Evolutionary conservation across 306 rosid species (phyloP), one percentile per base, ranked within the genome.

Genomic region (Trifolium dubium): DNA sequence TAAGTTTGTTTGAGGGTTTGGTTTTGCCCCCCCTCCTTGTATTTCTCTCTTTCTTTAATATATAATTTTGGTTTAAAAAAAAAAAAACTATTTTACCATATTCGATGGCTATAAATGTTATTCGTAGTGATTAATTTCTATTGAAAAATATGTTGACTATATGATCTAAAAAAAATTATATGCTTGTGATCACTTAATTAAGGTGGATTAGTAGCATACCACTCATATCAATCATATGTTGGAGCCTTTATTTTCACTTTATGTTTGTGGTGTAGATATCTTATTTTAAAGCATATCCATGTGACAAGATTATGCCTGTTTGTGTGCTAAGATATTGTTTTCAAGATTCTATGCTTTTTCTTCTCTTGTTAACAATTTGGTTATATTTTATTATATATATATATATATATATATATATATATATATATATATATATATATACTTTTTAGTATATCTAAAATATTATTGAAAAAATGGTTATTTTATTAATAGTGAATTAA

Each of bases 201-300:
- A 50, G 23, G 1, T 15, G 56, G 8, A 50, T 6, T 50, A 15
- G 11, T 15, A 15, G 3, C 2, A 6, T 50, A 50, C 11, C 28
- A 50, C 56, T 50, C 23, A 8, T 8, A 50, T 18, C 56, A 50
- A 50, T 5, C 56, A 15, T 8, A 50, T 17, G 28, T 15, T 50
- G 4, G 5, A 11, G 10, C 23, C 72, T 44, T 56, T 76, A 34
- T 76, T 13, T 61, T 4, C 53, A 32, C 74, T 72, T 64, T 43
- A 6, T 78, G 47, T 47, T 41, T 72, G 29, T 28, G 70, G 75
- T 60, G 23, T 34, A 35, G 5, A 64, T 54, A 64, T 64, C 62
- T 2, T 55, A 39, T 64, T 64, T 65, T 64, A 43, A 64, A 78
- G 61, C 77, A 78, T 19, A 32, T 68, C 77, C 62, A 64, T 68